Conservation (phyloP, 2,329 filamentous ascomycete genomes). For the Aspergillus quadricinctus region DNA sequence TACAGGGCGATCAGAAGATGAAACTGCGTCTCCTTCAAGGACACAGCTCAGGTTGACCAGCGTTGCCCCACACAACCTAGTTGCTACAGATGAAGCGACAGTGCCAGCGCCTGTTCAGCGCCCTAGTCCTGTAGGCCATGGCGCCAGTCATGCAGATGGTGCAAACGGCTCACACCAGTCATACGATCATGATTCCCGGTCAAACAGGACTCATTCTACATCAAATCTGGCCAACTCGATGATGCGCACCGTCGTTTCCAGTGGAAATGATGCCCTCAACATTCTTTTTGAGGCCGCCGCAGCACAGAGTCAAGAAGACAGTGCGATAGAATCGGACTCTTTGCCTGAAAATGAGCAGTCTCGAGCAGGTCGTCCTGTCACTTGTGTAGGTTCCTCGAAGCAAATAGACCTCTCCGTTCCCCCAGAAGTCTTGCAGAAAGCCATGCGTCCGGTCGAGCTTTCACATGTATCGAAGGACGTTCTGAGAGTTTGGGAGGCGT, state of each 20-base stretch:
- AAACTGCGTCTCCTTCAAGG: background rate
- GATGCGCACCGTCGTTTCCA: constrained; percentile 48
- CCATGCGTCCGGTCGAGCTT: constrained; percentile 24
- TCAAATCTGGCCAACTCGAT: constrained; percentile 33
- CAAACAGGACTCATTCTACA: constrained; percentile 22
- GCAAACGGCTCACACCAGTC: constrained; percentile 1
- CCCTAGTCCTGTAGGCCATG: constrained; percentile 1
- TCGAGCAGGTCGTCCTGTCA: constrained; percentile 4
- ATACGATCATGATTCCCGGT: constrained; percentile 3
- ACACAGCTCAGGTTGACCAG: constrained; percentile 7
- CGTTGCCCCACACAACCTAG: background rate
- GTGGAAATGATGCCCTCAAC: constrained; percentile 51
- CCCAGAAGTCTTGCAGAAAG: constrained; percentile 17
- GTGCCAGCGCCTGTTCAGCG: background rate
- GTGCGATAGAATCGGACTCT: constrained; percentile 24
- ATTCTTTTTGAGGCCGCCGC: constrained; percentile 50
- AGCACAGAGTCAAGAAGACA: constrained; percentile 38
- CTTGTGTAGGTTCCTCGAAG: constrained; percentile 12
- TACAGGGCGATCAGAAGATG: constrained; percentile 10
- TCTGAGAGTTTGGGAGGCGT: constrained; percentile 45
- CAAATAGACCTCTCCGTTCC: constrained; percentile 15
- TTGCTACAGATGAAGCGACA: constrained; percentile 2
- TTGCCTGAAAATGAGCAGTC: constrained; percentile 19
- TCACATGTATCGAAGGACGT: constrained; percentile 31
- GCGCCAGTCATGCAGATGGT: background rate